Conservation (phyloP, 2,329 filamentous ascomycete species). For the Diaporthe nobilis region DNA sequence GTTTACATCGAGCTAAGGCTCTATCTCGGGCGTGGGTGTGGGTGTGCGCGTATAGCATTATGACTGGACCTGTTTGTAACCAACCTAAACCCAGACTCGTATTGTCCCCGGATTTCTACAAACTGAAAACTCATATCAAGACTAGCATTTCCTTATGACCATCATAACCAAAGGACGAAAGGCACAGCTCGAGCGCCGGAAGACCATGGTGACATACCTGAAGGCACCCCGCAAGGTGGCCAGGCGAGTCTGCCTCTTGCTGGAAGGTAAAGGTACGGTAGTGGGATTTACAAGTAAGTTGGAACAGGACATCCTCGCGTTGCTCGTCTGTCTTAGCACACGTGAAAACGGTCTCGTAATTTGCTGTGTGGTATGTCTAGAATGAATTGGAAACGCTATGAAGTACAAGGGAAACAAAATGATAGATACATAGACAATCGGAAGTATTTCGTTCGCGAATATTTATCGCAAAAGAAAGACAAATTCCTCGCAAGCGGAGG, state of each 20-base stretch:
- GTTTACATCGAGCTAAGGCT: too few species aligned
- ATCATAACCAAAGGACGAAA: too few species aligned
- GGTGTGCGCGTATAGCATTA: too few species aligned
- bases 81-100: too few species aligned
- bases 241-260: not conserved
- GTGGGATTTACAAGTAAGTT: not conserved
- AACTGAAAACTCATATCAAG: too few species aligned
- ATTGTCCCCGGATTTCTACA: too few species aligned
- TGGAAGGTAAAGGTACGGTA: too few species aligned
- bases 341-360: not conserved
- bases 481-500: slow-evolving; percentile 21
- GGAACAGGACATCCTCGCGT: not conserved
- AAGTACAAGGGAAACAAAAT: not conserved
- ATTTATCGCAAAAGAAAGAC: not conserved
- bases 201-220: not conserved
- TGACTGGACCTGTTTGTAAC: too few species aligned
- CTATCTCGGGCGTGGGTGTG: too few species aligned
- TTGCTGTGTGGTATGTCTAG: not conserved
- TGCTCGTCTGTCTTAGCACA: too few species aligned
- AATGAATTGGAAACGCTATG: slow-evolving; percentile 4
- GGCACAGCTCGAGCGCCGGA: too few species aligned
- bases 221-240: not conserved
- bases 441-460: not conserved
- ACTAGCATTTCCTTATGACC: too few species aligned
- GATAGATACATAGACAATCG: not conserved